These are phyloP conservation scores for Globisporangium splendens DNA, from an alignment of 352 stramenopile species.

Conservation along the genomic window DNA sequence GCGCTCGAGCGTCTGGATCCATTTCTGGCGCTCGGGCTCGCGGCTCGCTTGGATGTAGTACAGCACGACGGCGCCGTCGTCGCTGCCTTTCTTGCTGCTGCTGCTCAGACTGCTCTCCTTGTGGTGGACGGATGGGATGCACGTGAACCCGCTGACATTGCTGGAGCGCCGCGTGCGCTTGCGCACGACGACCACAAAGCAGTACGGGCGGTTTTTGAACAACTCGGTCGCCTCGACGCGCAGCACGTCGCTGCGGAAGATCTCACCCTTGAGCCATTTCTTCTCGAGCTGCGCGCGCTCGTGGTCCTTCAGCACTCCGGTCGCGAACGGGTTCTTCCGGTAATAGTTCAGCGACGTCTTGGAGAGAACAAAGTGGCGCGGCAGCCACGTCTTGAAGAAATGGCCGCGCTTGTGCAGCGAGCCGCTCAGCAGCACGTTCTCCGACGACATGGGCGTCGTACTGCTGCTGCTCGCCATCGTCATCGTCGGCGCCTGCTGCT, in stretches of 20 bases:
- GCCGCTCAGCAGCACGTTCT: slow-evolving; percentile 56
- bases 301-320: slow-evolving; percentile 24
- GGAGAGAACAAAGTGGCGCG: slow-evolving; percentile 67
- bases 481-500: neutral
- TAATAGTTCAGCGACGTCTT: slow-evolving; percentile 62
- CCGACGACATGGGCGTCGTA: slow-evolving; percentile 15
- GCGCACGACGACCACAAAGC: slow-evolving; percentile 58
- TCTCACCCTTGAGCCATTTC: slow-evolving; percentile 63
- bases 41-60: slow-evolving; percentile 68
- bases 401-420: slow-evolving; percentile 64
- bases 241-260: slow-evolving; percentile 51
- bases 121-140: slow-evolving; percentile 38
- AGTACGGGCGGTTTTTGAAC: slow-evolving; percentile 61
- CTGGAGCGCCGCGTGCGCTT: slow-evolving; percentile 45
- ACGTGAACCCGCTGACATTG: slow-evolving; percentile 24
- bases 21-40: slow-evolving; percentile 65
- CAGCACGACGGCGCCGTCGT: slow-evolving; percentile 50
- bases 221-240: slow-evolving; percentile 51
- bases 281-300: slow-evolving; percentile 46
- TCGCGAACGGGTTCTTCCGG: slow-evolving; percentile 54
- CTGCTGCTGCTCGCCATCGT: neutral
- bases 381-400: slow-evolving; percentile 76
- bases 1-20: slow-evolving; percentile 63
- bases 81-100: slow-evolving; percentile 11
- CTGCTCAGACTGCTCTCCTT: slow-evolving; percentile 58